A percentile compares a stretch with the other conserved stretches of the same genome.
Conservation (phyloP, 768 basidiomycete species). For the Daedaleopsis sinensis region DNA sequence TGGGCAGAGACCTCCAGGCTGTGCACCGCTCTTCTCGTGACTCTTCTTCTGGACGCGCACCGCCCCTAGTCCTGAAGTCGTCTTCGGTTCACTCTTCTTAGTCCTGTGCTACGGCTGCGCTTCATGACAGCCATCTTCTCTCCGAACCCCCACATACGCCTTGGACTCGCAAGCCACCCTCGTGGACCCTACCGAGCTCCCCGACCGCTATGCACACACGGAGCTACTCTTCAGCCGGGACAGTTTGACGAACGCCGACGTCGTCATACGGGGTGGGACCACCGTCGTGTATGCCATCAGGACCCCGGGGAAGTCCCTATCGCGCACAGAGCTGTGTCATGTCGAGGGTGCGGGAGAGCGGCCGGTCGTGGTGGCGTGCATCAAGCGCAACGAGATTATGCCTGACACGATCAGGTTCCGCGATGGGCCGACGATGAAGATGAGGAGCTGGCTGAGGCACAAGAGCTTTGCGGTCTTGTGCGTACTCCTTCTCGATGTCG, state of each 20-base stretch:
- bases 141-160: not conserved
- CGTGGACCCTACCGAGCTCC: slow-evolving; percentile 1
- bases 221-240: slow-evolving; percentile 3
- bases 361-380: not conserved
- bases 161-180: slow-evolving; percentile 12
- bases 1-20: not conserved
- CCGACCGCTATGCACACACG: slow-evolving; percentile 9
- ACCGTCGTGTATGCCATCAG: not conserved
- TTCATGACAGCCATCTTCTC: not conserved
- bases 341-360: not conserved
- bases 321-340: not conserved
- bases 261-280: not conserved
- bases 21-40: not conserved
- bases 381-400: slow-evolving; percentile 7
- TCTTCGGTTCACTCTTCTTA: too few relatives aligned
- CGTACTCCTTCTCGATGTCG: not conserved
- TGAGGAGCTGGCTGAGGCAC: slow-evolving; percentile 7
- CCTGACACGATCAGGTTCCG: slow-evolving; percentile 4
- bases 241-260: slow-evolving; percentile 8
- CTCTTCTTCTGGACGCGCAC: too few relatives aligned
- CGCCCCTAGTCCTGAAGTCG: too few relatives aligned
- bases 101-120: too few relatives aligned
- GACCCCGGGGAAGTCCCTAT: not conserved
- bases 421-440: not conserved
- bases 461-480: slow-evolving; percentile 1